These are phyloP conservation scores for Arthrobotrys conoides DNA, from an alignment of 2,329 filamentous ascomycete species.

Conservation along the genomic window DNA sequence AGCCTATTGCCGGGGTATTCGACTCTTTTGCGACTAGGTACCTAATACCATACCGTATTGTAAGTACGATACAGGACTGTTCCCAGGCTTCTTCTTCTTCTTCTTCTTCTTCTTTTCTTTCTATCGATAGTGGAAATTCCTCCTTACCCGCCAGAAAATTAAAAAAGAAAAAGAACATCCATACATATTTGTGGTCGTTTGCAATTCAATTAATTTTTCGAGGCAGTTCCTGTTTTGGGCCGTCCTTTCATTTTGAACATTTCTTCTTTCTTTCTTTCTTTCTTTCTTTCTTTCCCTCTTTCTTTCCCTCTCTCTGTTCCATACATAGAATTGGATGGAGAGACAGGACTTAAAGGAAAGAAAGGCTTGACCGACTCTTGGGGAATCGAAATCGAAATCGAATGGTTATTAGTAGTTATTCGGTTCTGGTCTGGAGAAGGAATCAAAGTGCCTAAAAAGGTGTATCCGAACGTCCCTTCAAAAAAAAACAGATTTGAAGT, in stretches of 20 bases:
- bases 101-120: conserved; percentile 5
- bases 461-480: conserved; percentile 32
- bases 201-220: conserved; percentile 7
- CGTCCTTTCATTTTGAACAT: not conserved
- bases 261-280: not conserved
- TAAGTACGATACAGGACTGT: no score
- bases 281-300: not conserved
- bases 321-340: conserved; percentile 17
- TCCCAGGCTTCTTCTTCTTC: not conserved
- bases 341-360: not conserved
- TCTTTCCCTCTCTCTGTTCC: not conserved
- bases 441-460: conserved; percentile 40
- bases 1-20: conserved; percentile 25
- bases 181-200: conserved; percentile 25
- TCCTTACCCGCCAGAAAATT: not conserved
- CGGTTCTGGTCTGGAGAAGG: not conserved
- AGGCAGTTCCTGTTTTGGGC: not conserved
- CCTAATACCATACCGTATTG: no score
- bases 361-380: conserved; percentile 13
- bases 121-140: conserved; percentile 21
- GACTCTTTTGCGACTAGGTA: not conserved
- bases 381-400: conserved; percentile 7
- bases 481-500: conserved; percentile 22
- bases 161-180: not conserved
- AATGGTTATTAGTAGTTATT: not conserved